A percentile compares a stretch with the other conserved stretches of the same genome.
phyloP scores from a whole-genome alignment of 768 basidiomycete genomes.

The Suillus subluteus region DNA sequence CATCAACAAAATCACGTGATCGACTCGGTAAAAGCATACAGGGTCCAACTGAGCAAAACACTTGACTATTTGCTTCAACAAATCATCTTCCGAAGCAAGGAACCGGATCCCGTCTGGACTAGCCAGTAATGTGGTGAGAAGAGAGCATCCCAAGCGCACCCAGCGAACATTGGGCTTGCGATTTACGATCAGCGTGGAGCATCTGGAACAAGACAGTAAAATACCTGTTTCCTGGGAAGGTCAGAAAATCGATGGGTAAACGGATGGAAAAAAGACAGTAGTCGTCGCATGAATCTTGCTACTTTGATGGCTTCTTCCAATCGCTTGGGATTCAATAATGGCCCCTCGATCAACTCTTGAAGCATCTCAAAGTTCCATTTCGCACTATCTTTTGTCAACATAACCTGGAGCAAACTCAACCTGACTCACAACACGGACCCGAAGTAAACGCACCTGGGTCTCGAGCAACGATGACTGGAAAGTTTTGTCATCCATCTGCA shows the following conservation, averaged over 20 bases:
- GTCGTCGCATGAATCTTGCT: slow-evolving; percentile 82
- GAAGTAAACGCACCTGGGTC: slow-evolving; percentile 63
- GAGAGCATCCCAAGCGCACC: slow-evolving; percentile 82
- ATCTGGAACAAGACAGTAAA: slow-evolving; percentile 13
- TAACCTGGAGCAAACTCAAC: slow-evolving; percentile 55
- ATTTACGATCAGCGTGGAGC: slow-evolving; percentile 3
- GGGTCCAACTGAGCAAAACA: slow-evolving; percentile 94
- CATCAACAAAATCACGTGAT: not conserved
- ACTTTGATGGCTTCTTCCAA: slow-evolving; percentile 95
- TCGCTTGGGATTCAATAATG: slow-evolving; percentile 86
- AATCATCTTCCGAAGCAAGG: slow-evolving; percentile 79
- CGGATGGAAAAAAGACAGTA: slow-evolving; percentile 95
- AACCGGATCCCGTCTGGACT: slow-evolving; percentile 85
- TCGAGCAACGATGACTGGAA: slow-evolving; percentile 87
- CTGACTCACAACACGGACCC: slow-evolving; percentile 3
- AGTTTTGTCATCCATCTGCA: slow-evolving; percentile 94
- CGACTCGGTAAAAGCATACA: slow-evolving; percentile 45
- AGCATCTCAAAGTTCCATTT: slow-evolving; percentile 94
- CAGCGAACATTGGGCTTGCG: slow-evolving; percentile 76
- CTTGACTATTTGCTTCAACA: slow-evolving; percentile 81
- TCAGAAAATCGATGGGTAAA: slow-evolving; percentile 87
- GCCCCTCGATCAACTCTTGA: slow-evolving; percentile 89
- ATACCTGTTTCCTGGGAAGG: slow-evolving; percentile 68
- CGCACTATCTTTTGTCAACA: slow-evolving; percentile 83
- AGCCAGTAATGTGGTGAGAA: slow-evolving; percentile 82